phyloP scores from a whole-genome alignment of 345 rosid genomes.

The Hibiscus mutabilis region DNA sequence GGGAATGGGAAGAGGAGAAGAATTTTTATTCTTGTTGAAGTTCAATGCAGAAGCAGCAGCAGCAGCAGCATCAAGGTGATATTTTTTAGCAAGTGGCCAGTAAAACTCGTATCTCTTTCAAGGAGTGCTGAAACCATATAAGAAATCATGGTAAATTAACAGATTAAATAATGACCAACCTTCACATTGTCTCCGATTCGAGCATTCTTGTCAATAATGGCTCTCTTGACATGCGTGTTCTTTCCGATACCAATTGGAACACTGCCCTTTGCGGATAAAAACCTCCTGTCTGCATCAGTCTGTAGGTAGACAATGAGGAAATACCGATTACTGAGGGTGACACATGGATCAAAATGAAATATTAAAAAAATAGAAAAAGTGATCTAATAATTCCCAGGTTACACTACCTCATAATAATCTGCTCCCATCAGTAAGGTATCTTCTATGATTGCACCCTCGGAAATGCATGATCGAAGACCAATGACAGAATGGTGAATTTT shows the following conservation, averaged over 20 bases:
- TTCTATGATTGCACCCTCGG: conserved; percentile 92
- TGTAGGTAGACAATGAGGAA: neutral
- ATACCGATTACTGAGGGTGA: neutral
- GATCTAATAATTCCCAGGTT: neutral
- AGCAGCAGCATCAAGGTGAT: neutral
- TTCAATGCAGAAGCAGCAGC: neutral
- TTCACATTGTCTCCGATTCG: conserved; percentile 86
- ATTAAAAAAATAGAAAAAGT: neutral
- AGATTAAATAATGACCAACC: conserved; percentile 29
- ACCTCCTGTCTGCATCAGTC: conserved; percentile 16
- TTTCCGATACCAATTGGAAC: conserved; percentile 89
- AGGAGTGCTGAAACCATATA: neutral
- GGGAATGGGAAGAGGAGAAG: neutral
- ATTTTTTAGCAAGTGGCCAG: neutral
- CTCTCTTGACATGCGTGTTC: conserved; percentile 82
- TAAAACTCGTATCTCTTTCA: neutral
- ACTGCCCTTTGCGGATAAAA: conserved; percentile 64
- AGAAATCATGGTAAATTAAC: neutral
- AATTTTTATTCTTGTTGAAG: too few relatives aligned
- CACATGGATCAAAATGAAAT: neutral
- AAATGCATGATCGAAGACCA: conserved; percentile 93
- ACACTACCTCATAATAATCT: conserved; percentile 45
- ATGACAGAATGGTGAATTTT: conserved; percentile 91
- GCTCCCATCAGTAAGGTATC: conserved; percentile 94
- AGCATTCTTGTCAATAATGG: conserved; percentile 95